Conservation (phyloP, 2,329 filamentous ascomycete species). For the Alternaria arbusti region DNA sequence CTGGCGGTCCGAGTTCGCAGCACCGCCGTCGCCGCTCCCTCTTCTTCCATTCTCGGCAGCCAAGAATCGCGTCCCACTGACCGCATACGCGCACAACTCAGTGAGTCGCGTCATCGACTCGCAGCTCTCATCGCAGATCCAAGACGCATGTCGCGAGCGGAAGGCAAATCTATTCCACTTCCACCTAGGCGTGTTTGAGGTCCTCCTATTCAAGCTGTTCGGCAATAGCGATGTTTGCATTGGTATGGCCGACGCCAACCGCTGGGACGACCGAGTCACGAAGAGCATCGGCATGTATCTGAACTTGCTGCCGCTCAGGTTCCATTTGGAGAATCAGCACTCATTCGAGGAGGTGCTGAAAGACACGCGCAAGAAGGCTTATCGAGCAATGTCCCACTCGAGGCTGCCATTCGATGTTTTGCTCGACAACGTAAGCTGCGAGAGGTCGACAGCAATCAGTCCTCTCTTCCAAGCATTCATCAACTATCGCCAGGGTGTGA, state of each 20-base stretch:
- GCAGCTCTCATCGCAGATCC: background rate
- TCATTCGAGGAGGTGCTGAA: conserved; percentile 37
- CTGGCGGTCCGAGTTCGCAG: background rate
- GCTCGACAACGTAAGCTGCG: conserved; percentile 52
- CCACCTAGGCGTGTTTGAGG: conserved; percentile 52
- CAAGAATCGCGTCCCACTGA: background rate
- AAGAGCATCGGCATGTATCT: conserved; percentile 56
- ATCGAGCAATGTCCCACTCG: conserved; percentile 53
- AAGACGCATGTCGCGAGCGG: background rate
- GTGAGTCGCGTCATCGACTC: background rate
- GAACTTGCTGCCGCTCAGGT: conserved; percentile 58
- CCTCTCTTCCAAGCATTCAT: conserved; percentile 61
- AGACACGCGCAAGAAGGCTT: conserved; percentile 31
- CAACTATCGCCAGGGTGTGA: conserved; percentile 53
- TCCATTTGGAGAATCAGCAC: conserved; percentile 33
- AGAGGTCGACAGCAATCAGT: conserved; percentile 47
- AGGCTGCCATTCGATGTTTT: conserved; percentile 58
- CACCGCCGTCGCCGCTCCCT: background rate
- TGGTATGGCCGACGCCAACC: conserved; percentile 57
- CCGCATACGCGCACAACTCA: background rate
- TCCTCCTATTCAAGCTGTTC: conserved; percentile 14
- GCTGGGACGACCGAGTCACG: conserved; percentile 39
- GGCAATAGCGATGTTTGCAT: conserved; percentile 51
- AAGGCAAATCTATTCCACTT: background rate
- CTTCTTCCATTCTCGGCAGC: background rate